Evolutionary conservation across 1,139 yeast genomes (phyloP), one percentile per base, ranked within the genome.

Genomic region (Candida frijolesensis): DNA sequence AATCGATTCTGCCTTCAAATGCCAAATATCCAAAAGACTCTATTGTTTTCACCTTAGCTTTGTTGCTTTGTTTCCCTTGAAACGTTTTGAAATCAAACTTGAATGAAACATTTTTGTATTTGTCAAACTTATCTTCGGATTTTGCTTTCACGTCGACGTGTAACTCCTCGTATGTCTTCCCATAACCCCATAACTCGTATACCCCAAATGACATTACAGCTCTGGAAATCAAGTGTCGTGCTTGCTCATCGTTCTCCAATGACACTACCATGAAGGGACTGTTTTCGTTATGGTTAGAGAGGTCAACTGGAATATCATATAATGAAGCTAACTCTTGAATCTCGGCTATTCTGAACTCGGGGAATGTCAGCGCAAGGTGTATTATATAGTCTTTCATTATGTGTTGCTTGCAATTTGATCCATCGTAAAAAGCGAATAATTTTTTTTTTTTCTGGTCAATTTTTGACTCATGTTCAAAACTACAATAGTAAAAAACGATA

Each of bases 131-230:
- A 54, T 52, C 66, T 42, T 48, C 39, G 55, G 72, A 64, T 51
- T 54, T 70, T 29, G 45, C 37, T 59, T 78, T 68, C 4, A 89
- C 79, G 50, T 74, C 71, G 10, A 64, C 66, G 60, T 90, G 97
- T 44, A 92, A 66, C 41, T 74, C 77, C 0, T 80, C 85, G 48
- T 83, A 66, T 7, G 74, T 72, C 0, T 58, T 55, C 0, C 96
- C 97, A 41, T 75, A 69, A 1, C 96, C 96, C 88, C 95, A 91
- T 10, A 90, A 71, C 62, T 92, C 97, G 63, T 89, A 94, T 22
- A 92, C 84, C 0, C 90, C 91, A 56, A 85, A 79, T 8, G 87
- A 77, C 45, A 94, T 69, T 12, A 94, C 78, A 1, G 96, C 82
- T 54, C 97, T 72, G 45, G 75, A 70, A 39, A 92, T 74, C 60